Evolutionary conservation across 176 grass and related monocot species (phyloP).

Genomic region (Rhynchospora breviuscula): DNA sequence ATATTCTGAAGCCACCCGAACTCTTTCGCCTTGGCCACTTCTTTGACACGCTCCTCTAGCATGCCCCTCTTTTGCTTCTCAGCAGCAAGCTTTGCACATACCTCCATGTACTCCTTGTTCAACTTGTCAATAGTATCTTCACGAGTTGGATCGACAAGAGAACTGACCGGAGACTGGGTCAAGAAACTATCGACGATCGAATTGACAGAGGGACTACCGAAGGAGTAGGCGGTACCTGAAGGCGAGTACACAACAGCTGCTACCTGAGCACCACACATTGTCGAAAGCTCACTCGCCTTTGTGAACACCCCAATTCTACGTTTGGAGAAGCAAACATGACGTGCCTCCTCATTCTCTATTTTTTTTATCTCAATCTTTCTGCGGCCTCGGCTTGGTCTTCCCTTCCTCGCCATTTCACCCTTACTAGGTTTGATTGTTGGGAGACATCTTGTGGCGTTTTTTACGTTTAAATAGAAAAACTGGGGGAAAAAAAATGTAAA

Average conservation of each 20-base stretch:
- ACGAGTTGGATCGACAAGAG: not conserved
- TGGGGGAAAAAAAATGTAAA: not conserved
- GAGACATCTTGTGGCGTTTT: not conserved
- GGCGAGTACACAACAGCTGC: constrained; percentile 37
- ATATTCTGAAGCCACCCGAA: constrained; percentile 1
- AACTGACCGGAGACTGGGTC: not conserved
- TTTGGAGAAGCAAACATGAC: constrained; percentile 57
- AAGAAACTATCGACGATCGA: constrained; percentile 19
- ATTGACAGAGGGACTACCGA: constrained; percentile 23
- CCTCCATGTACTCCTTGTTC: constrained; percentile 30
- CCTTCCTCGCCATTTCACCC: constrained; percentile 30
- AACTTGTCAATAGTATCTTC: not conserved
- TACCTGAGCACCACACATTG: constrained; percentile 43
- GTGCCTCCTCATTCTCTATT: constrained; percentile 43
- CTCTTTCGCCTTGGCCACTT: not conserved
- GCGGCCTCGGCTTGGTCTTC: constrained; percentile 32
- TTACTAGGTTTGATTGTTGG: not conserved
- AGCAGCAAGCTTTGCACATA: not conserved
- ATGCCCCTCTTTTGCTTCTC: not conserved
- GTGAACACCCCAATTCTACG: constrained; percentile 46
- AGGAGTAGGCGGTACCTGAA: constrained; percentile 31
- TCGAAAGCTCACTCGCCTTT: constrained; percentile 44
- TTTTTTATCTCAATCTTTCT: constrained; percentile 51
- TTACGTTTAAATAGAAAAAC: constrained; percentile 8
- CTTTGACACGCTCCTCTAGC: not conserved